Percentiles rank a stretch among this genome's conserved stretches.
Conservation (phyloP, 257 asterid genomes). For the Plectranthus barbatus region DNA sequence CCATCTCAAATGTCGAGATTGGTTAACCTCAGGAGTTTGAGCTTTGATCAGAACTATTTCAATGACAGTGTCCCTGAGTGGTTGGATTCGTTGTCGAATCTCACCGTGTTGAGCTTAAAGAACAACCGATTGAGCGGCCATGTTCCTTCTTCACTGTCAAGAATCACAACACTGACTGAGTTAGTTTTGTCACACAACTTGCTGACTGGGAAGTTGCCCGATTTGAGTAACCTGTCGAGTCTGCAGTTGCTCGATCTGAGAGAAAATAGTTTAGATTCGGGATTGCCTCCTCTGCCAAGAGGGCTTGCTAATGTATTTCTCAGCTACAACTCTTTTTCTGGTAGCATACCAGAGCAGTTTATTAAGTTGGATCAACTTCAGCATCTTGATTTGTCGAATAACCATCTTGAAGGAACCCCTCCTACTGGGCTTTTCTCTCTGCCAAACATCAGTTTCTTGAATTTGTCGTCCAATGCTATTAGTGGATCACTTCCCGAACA, state of each 20-base stretch:
- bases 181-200: slow-evolving; percentile 62
- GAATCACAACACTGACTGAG: slow-evolving; percentile 48
- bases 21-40: slow-evolving; percentile 56
- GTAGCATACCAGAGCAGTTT: slow-evolving; percentile 48
- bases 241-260: slow-evolving; percentile 75
- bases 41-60: slow-evolving; percentile 70
- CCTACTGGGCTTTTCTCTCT: slow-evolving; percentile 58
- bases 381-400: slow-evolving; percentile 78
- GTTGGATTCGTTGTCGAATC: slow-evolving; percentile 63
- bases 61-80: slow-evolving; percentile 73
- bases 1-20: slow-evolving; percentile 70
- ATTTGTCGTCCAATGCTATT: slow-evolving; percentile 67
- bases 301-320: slow-evolving; percentile 62
- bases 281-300: slow-evolving; percentile 62
- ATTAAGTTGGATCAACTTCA: slow-evolving; percentile 50
- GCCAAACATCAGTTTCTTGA: slow-evolving; percentile 73
- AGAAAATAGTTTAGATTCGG: slow-evolving; percentile 53
- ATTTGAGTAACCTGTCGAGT: slow-evolving; percentile 45
- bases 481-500: slow-evolving; percentile 63
- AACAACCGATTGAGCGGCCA: slow-evolving; percentile 66
- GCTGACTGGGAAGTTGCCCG: slow-evolving; percentile 80
- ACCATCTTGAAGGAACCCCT: slow-evolving; percentile 52
- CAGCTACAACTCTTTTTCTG: slow-evolving; percentile 62
- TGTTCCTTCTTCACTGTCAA: slow-evolving; percentile 53
- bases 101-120: slow-evolving; percentile 68